Evolutionary conservation across 495 filamentous ascomycete species (phyloP).

Genomic region (Hypoxylon cercidicola): DNA sequence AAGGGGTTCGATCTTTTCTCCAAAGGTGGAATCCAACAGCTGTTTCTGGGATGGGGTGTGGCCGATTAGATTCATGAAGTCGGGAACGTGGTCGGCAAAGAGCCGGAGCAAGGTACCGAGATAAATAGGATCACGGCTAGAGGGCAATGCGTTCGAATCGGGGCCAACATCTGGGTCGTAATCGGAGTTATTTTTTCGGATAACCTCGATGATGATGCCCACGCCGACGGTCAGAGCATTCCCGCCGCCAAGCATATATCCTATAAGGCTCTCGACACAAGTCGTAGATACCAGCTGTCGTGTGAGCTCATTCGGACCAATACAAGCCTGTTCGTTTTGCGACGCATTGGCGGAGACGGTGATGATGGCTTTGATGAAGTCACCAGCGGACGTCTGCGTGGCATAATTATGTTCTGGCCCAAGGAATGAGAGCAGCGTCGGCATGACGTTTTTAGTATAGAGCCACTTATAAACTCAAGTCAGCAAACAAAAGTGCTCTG

Average conservation of each 20-base stretch:
- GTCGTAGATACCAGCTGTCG: slow-evolving; percentile 91
- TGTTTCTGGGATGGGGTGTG: slow-evolving; percentile 65
- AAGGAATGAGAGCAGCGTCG: slow-evolving; percentile 85
- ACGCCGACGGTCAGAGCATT: slow-evolving; percentile 97
- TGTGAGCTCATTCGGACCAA: slow-evolving; percentile 96
- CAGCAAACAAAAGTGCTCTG: slow-evolving; percentile 2
- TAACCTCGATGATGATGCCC: slow-evolving; percentile 97
- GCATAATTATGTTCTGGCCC: slow-evolving; percentile 82
- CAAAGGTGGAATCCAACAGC: slow-evolving; percentile 75
- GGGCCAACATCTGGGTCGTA: slow-evolving; percentile 91
- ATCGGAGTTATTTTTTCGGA: slow-evolving; percentile 99
- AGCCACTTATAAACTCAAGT: slow-evolving; percentile 74
- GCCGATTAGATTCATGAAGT: slow-evolving; percentile 93
- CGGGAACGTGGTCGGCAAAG: slow-evolving; percentile 90
- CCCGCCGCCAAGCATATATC: slow-evolving; percentile 91
- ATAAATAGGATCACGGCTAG: slow-evolving; percentile 93
- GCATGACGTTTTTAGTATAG: slow-evolving; percentile 89
- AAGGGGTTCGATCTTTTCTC: slow-evolving; percentile 88
- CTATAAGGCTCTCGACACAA: slow-evolving; percentile 83
- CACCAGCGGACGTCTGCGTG: slow-evolving; percentile 95
- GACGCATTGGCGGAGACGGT: slow-evolving; percentile 98
- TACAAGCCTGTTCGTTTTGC: slow-evolving; percentile 96
- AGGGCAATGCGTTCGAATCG: slow-evolving; percentile 79
- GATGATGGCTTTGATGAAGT: slow-evolving; percentile 98
- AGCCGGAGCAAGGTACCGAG: slow-evolving; percentile 90